These are phyloP conservation scores for Beauveria caledonica DNA, from an alignment of 2,329 filamentous ascomycete genomes.

Conservation along the genomic window DNA sequence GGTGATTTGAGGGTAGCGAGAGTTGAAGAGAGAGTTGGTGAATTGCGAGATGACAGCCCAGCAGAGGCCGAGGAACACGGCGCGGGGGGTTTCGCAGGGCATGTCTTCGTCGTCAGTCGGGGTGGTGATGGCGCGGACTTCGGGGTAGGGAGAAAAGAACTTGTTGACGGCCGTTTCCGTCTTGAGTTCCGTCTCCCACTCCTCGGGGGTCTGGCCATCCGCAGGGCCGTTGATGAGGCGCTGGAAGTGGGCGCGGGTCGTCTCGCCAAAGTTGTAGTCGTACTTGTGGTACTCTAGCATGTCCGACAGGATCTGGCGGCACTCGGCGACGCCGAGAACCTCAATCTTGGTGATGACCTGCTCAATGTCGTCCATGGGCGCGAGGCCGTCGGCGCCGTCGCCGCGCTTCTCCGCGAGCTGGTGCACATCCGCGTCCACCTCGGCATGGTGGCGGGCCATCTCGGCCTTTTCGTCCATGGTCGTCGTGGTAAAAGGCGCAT, in stretches of 20 bases:
- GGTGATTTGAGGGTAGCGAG: constrained; percentile 8
- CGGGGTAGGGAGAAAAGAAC: constrained; percentile 11
- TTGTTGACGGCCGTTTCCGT: constrained; percentile 8
- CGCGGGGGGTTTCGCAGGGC: constrained; percentile 8
- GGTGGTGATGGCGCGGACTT: constrained; percentile 10
- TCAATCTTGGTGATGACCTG: constrained; percentile 19
- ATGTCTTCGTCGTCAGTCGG: constrained; percentile 2
- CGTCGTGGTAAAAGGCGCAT: background rate
- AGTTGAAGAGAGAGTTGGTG: constrained; percentile 11
- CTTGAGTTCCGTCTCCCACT: constrained; percentile 10
- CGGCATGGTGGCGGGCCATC: constrained; percentile 1
- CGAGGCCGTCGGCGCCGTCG: constrained; percentile 14
- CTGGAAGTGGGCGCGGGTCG: constrained; percentile 15
- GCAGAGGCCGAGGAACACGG: constrained; percentile 2
- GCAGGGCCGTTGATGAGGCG: constrained; percentile 14
- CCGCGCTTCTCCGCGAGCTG: constrained; percentile 9
- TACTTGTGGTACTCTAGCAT: constrained; percentile 18
- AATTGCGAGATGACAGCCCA: constrained; percentile 11
- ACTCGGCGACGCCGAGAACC: constrained; percentile 16
- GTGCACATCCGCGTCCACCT: background rate
- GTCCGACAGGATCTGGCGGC: constrained; percentile 14
- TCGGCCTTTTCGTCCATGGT: constrained; percentile 5
- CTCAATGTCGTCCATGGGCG: constrained; percentile 18
- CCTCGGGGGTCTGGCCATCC: constrained; percentile 13
- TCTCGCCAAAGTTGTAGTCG: constrained; percentile 19